Percentiles rank a stretch among this genome's conserved stretches.
Conservation (phyloP, 2,329 filamentous ascomycete genomes). For the Diaporthe humulicola region DNA sequence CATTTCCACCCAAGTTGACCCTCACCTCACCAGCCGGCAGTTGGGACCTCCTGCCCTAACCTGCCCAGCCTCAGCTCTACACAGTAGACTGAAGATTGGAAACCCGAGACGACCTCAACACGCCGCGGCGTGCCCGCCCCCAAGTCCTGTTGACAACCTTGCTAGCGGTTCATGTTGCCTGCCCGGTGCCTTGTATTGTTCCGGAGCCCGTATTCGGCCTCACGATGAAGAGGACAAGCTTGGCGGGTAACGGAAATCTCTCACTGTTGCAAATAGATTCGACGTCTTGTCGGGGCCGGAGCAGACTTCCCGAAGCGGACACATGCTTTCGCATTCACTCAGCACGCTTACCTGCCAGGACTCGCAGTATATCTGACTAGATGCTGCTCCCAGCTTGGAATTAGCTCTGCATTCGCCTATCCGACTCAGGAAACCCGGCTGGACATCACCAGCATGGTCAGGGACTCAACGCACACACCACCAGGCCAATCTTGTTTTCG, state of each 20-base stretch:
- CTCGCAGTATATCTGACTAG: not conserved
- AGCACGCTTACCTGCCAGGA: not conserved
- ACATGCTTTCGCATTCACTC: constrained; percentile 17
- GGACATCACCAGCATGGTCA: constrained; percentile 23
- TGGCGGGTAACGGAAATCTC: constrained; percentile 10
- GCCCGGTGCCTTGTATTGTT: not conserved
- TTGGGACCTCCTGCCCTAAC: not conserved
- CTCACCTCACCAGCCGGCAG: constrained; percentile 18
- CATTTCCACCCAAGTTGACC: not conserved
- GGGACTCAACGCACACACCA: constrained; percentile 1
- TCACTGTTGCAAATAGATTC: constrained; percentile 28
- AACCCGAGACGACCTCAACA: not conserved
- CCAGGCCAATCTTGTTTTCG: constrained; percentile 24
- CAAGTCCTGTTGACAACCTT: not conserved
- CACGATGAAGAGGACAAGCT: not conserved
- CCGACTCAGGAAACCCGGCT: constrained; percentile 20
- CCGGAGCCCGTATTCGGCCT: not conserved
- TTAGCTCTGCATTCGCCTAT: not conserved
- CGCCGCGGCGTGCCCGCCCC: not conserved
- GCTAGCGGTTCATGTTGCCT: constrained; percentile 9
- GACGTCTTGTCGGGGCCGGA: constrained; percentile 2
- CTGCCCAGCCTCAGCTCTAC: constrained; percentile 3
- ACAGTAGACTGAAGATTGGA: constrained; percentile 5
- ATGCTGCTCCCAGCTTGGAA: not conserved
- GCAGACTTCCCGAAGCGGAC: constrained; percentile 23